Evolutionary conservation across 805 yeast genomes (phyloP).

Genomic region (Starmerella apis): DNA sequence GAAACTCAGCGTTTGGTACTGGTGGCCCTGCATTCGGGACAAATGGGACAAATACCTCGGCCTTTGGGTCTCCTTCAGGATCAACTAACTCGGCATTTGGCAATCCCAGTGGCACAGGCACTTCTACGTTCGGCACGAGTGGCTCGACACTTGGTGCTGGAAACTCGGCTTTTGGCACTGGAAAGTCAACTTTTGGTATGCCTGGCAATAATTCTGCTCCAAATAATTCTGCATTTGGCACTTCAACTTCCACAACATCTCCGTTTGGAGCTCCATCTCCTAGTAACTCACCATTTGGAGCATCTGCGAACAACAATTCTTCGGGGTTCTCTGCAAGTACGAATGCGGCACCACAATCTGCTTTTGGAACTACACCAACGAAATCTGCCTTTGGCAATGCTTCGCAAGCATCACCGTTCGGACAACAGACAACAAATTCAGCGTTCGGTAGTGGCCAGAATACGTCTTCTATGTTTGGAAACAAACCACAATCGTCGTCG

Average conservation of each 20-base stretch:
- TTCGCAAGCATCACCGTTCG: slow-evolving; percentile 10
- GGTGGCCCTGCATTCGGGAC: slow-evolving; percentile 8
- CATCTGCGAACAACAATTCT: not conserved
- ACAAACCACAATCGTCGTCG: slow-evolving; percentile 5
- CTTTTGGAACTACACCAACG: not conserved
- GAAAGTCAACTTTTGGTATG: slow-evolving; percentile 4
- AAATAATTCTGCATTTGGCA: slow-evolving; percentile 14
- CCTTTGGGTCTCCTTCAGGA: slow-evolving; percentile 23
- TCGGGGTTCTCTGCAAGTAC: not conserved
- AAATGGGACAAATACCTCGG: slow-evolving; percentile 20
- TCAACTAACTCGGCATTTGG: slow-evolving; percentile 17
- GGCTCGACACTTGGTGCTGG: slow-evolving; percentile 21
- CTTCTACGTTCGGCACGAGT: slow-evolving; percentile 16
- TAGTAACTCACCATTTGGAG: slow-evolving; percentile 7
- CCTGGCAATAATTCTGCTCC: no score
- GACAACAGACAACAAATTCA: not conserved
- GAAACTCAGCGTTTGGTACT: slow-evolving; percentile 22
- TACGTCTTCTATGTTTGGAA: slow-evolving; percentile 11
- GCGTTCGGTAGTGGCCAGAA: slow-evolving; percentile 8
- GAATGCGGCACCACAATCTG: not conserved
- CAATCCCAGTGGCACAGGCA: no score
- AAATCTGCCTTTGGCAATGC: slow-evolving; percentile 7
- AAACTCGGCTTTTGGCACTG: slow-evolving; percentile 8
- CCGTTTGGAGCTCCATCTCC: not conserved
- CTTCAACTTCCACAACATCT: slow-evolving; percentile 12